Percentiles rank a stretch among this genome's conserved stretches.
Evolutionary conservation across 1,284 basidiomycete species (phyloP).

Genomic region (Pterulicium gracile): DNA sequence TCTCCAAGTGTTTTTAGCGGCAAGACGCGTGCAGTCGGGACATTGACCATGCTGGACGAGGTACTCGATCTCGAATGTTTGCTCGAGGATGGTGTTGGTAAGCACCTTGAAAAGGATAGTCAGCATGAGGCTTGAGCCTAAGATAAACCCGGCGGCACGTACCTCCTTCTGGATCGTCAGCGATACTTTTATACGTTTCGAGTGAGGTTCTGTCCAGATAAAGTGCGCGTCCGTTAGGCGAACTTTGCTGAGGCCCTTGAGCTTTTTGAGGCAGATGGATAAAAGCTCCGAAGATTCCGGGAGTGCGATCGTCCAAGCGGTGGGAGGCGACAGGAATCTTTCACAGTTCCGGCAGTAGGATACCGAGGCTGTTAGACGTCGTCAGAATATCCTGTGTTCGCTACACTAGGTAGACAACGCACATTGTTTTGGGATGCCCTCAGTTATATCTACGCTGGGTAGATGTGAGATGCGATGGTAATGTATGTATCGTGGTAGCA

Average conservation of each 20-base stretch:
- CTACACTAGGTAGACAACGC: too few relatives aligned
- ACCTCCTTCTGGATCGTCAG: conserved; percentile 98
- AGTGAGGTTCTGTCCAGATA: conserved; percentile 99
- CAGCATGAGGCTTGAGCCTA: neutral
- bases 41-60: conserved; percentile 96
- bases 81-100: conserved; percentile 91
- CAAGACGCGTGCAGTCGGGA: conserved; percentile 85
- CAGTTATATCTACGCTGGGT: conserved; percentile 86
- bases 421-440: conserved; percentile 97
- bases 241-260: conserved; percentile 91
- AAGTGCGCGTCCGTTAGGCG: conserved; percentile 95
- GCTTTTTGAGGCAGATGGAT: conserved; percentile 84
- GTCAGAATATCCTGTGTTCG: too few relatives aligned
- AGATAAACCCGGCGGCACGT: conserved; percentile 10
- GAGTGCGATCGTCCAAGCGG: conserved; percentile 77
- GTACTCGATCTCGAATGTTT: conserved; percentile 95
- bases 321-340: conserved; percentile 88
- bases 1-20: conserved; percentile 98
- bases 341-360: conserved; percentile 96
- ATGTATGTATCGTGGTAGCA: neutral
- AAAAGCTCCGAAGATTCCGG: conserved; percentile 92
- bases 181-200: conserved; percentile 86
- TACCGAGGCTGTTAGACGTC: conserved; percentile 53
- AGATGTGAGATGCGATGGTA: conserved; percentile 5
- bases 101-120: conserved; percentile 51